Evolutionary conservation across 1,284 basidiomycete species (phyloP), one percentile per base, ranked within the genome.

Genomic region (Tilletiaria anomala): DNA sequence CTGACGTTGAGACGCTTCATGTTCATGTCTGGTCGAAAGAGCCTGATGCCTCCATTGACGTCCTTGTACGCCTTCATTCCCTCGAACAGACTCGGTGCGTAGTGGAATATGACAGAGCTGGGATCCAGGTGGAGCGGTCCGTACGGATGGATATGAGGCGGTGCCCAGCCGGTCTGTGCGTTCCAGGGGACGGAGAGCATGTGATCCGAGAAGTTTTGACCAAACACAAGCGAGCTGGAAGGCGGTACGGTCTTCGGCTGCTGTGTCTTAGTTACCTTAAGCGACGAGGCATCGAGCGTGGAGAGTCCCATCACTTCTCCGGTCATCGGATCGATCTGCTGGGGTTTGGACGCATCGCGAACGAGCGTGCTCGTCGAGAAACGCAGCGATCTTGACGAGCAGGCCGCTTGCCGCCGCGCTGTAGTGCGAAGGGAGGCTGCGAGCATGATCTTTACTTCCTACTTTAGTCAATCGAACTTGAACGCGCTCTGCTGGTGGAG

Each of bases 11-110:
- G 74, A 17, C 85, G 75, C 21, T 73, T 73, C 89, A 97, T 96
- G 73, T 97, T 97, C 61, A 89, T 91, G 67, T 97, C 87, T 1
- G 93, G 93, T 39, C 93, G 74, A 75, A 97, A 99, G 48, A 97
- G 70, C 11, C 84, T 79, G 11, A 93, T 76, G 39, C 76, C 78
- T 17, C 83, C 88, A 36, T 79, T 72, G 39, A 77, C 71, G 53
- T 83, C 79, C 43, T 80, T 75, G 72, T 96, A 97, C 0, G 89
- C 91, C 51, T 99, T 99, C 76, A 94, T 78, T 18, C 91, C 91
- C 67, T 97, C 91, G 60, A 97, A 97, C 3, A 83, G 70, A 47
- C 76, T 82, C 1, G 78, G 72, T 0, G 88, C 89, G 70, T 97
- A 97, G 70, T 97, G 91, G 51, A 97, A 75, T 23, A 93, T 86